phyloP scores from a whole-genome alignment of 805 yeast genomes.

The Candida awuae region DNA sequence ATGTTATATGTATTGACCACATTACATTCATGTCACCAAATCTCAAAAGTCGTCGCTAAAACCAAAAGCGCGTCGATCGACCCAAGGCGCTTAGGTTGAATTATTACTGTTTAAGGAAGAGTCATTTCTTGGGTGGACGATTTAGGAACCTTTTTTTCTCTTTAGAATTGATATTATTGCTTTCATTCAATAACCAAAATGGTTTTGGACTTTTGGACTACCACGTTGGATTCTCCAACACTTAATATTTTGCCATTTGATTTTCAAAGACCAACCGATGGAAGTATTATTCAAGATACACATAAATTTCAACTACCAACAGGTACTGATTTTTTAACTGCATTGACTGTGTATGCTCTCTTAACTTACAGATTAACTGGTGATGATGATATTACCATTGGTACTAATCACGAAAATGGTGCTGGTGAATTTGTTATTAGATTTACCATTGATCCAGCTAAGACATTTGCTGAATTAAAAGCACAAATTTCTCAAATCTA shows the following conservation, averaged over 20 bases:
- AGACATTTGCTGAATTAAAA: constrained; percentile 47
- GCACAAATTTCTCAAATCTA: constrained; percentile 37
- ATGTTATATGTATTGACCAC: too few relatives aligned
- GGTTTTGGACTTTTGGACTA: constrained; percentile 59
- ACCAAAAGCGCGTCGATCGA: constrained; percentile 1
- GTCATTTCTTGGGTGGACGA: too few relatives aligned
- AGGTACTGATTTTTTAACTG: constrained; percentile 36
- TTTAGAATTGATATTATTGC: too few relatives aligned
- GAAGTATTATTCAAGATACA: constrained; percentile 58
- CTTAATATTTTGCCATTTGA: constrained; percentile 85
- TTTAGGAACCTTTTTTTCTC: too few relatives aligned
- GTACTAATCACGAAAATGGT: constrained; percentile 52
- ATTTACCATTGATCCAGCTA: constrained; percentile 44
- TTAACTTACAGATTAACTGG: constrained; percentile 79
- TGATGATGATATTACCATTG: constrained; percentile 87
- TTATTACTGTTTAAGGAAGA: too few relatives aligned
- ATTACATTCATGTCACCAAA: background rate
- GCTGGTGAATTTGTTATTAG: constrained; percentile 53
- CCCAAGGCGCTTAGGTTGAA: too few relatives aligned
- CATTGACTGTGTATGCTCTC: constrained; percentile 60
- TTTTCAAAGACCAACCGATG: constrained; percentile 66
- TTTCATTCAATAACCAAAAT: too few relatives aligned
- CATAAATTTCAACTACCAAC: constrained; percentile 3
- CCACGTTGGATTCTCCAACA: constrained; percentile 67
- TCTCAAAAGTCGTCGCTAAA: background rate